Evolutionary conservation across 495 filamentous ascomycete species (phyloP).

Genomic region (Neurospora discreta): DNA sequence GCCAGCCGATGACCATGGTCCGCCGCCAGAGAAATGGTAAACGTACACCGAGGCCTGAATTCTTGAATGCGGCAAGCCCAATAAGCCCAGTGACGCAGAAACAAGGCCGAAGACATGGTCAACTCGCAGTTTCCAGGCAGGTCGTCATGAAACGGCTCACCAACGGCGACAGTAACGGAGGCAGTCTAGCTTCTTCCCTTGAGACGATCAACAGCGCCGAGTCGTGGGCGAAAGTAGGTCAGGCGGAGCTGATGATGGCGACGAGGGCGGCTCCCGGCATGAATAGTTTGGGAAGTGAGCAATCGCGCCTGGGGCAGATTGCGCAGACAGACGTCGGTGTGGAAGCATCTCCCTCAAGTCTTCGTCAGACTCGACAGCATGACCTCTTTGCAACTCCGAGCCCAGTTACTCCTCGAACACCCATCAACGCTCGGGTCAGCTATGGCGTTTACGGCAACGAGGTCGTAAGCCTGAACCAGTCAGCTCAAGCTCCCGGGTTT

Average conservation of each 20-base stretch:
- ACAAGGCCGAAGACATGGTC: neutral
- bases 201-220: slow-evolving; percentile 3
- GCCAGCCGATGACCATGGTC: neutral
- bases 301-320: neutral
- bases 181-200: slow-evolving; percentile 4
- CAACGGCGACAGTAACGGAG: neutral
- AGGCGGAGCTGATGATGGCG: neutral
- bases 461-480: neutral
- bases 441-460: neutral
- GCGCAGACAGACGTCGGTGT: neutral
- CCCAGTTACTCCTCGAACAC: neutral
- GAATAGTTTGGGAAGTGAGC: neutral
- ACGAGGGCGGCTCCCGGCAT: neutral
- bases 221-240: slow-evolving; percentile 3
- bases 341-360: neutral
- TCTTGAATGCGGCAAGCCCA: neutral
- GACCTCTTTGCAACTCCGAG: neutral
- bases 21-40: neutral
- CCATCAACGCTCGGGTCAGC: neutral
- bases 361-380: neutral
- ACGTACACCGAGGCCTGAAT: neutral
- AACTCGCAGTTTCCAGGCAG: neutral
- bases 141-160: neutral
- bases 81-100: neutral
- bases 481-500: neutral